Evolutionary conservation across 164 flowering plant species (phyloP).

Genomic region (Chimonanthus praecox): DNA sequence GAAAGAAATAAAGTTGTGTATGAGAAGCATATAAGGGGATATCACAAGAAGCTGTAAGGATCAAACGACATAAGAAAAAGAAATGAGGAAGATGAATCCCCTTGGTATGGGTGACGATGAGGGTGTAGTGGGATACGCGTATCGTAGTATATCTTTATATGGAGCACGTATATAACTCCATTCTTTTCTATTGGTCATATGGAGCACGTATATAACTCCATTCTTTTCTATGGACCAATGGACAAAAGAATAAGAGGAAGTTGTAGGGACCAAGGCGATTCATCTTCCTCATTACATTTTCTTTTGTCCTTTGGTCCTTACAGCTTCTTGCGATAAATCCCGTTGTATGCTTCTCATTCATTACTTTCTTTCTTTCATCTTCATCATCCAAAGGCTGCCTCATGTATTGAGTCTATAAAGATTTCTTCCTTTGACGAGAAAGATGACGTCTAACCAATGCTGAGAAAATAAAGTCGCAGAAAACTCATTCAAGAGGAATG

Average conservation of each 20-base stretch:
- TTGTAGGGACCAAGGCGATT: not conserved
- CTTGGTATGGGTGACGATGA: too few species aligned
- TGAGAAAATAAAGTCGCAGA: not conserved
- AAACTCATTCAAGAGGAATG: not conserved
- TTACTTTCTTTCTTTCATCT: slow-evolving; percentile 41
- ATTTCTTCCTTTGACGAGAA: slow-evolving; percentile 81
- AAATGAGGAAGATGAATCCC: slow-evolving; percentile 27
- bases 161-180: too few species aligned
- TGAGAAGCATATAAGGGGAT: slow-evolving; percentile 9
- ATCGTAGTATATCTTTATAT: too few species aligned
- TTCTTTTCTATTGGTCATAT: too few species aligned
- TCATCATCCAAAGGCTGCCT: slow-evolving; percentile 85
- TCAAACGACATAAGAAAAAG: slow-evolving; percentile 46
- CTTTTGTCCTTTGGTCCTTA: slow-evolving; percentile 51
- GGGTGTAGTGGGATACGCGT: too few species aligned
- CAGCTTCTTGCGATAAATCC: slow-evolving; percentile 57
- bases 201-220: too few species aligned
- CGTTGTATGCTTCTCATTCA: slow-evolving; percentile 71
- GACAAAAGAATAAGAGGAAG: too few species aligned
- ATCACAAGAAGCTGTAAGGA: slow-evolving; percentile 16
- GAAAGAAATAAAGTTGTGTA: slow-evolving; percentile 20
- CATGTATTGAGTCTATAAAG: slow-evolving; percentile 67
- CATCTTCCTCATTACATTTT: slow-evolving; percentile 41
- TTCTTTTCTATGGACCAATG: not conserved
- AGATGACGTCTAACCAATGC: slow-evolving; percentile 13